phyloP scores from a whole-genome alignment of 768 basidiomycete species.

The Cyathus striatus region DNA sequence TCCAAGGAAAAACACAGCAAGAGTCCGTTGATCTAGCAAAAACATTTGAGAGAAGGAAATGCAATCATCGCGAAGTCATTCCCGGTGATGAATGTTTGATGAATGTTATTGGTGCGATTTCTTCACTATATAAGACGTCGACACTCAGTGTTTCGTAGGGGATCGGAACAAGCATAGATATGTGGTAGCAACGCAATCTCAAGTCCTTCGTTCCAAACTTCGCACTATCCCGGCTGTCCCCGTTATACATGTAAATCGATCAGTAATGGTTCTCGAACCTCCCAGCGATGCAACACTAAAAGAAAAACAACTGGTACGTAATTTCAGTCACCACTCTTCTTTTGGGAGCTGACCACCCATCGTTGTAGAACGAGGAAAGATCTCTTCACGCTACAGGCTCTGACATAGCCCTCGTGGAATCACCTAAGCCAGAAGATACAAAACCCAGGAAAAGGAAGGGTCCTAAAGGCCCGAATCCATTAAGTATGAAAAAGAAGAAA shows the following conservation, averaged over 20 bases:
- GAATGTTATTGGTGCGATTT: conserved; percentile 68
- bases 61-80: conserved; percentile 91
- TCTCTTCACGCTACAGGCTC: conserved; percentile 45
- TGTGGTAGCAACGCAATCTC: conserved; percentile 81
- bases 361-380: conserved; percentile 62
- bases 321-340: too few species aligned
- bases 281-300: conserved; percentile 74
- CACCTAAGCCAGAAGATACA: conserved; percentile 27
- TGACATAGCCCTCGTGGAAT: conserved; percentile 40
- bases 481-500: conserved; percentile 89
- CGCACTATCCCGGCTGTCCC: conserved; percentile 81
- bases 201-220: conserved; percentile 61
- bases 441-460: conserved; percentile 57
- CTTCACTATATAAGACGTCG: neutral
- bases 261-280: conserved; percentile 91
- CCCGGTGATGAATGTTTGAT: conserved; percentile 78
- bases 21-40: conserved; percentile 85
- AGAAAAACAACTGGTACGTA: conserved; percentile 56
- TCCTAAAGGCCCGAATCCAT: conserved; percentile 86
- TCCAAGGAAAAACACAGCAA: conserved; percentile 71
- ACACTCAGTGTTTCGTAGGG: conserved; percentile 33
- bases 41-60: conserved; percentile 87
- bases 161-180: conserved; percentile 90
- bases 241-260: conserved; percentile 85
- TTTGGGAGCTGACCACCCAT: too few species aligned